These are phyloP conservation scores for Leonotis leonurus DNA, from an alignment of 257 asterid species.

Conservation along the genomic window DNA sequence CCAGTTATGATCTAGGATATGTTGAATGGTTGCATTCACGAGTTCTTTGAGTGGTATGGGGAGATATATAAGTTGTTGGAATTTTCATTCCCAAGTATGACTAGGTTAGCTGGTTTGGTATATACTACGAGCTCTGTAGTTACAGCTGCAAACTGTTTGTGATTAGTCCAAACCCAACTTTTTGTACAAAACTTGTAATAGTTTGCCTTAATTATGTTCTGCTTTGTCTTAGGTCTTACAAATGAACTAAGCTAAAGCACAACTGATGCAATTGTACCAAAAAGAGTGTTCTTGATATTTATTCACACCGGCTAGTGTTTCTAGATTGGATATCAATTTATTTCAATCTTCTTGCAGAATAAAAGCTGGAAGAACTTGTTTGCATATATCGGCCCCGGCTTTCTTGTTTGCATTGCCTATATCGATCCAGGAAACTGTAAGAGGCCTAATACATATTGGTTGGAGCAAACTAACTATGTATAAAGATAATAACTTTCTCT, in stretches of 20 bases:
- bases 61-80: neutral
- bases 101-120: too few relatives aligned
- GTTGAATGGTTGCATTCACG: neutral
- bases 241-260: neutral
- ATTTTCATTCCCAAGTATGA: neutral
- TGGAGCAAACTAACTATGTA: neutral
- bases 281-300: neutral
- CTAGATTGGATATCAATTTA: neutral
- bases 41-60: neutral
- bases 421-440: conserved; percentile 97
- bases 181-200: neutral
- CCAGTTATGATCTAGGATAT: neutral
- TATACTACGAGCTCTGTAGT: neutral
- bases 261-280: neutral
- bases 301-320: neutral
- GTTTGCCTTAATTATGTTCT: neutral
- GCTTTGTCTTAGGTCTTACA: neutral
- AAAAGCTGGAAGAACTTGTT: conserved; percentile 89
- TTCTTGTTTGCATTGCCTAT: conserved; percentile 96
- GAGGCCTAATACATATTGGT: conserved; percentile 15
- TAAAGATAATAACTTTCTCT: conserved; percentile 8
- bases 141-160: conserved; percentile 3
- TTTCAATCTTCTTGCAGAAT: conserved; percentile 36
- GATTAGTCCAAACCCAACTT: neutral
- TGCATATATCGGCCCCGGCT: conserved; percentile 87